Evolutionary conservation across 768 basidiomycete species (phyloP), one percentile per base, ranked within the genome.

Genomic region (Lentinus tigrinus): DNA sequence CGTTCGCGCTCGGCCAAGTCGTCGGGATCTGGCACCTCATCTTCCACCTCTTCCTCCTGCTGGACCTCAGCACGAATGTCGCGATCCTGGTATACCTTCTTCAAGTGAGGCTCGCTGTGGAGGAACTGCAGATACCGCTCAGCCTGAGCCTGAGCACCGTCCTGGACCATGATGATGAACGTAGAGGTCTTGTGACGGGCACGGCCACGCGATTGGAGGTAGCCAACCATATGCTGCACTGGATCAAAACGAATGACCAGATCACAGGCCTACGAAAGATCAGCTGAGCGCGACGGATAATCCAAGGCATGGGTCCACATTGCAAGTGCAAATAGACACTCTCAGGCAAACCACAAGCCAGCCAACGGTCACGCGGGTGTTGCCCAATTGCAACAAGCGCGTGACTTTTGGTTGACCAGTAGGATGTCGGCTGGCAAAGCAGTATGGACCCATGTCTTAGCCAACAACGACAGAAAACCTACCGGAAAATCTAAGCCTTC

Each of bases 401-500:
- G 48, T 26, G 31, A 52, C 42, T 43, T 53, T 61, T 42, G 56
- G 53, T 44, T 52, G 34, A 28, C 59, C 31, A 28, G 59, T 26
- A 52, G 51, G 50, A 52, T 52, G 63, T 26, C 58, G 46, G 17
- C 44, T 48, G 31, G 28, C 17, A 34, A 53, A 40, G 13, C 27
- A 46, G n/a, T 28, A 42, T 43, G 54, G 19, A 27, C 19, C 38
- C 43, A 47, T 11, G 34, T 40, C 34, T 37, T 21, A 46, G 34
- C 21, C 36, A 31, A 14, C 31, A 16, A 37, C 42, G 17, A 38
- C 47, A 38, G n/a, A 21, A 42, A 21, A 72, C 82, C 54, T 66
- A 89, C 88, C 23, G 88, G 89, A 74, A 96, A 93, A 69, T 96
- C 93, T 17, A 96, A 79, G 0, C 94, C 94, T 75, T 96, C 94